Conservation (phyloP, 1,139 yeast genomes). For the Geotrichum bryndzae region DNA sequence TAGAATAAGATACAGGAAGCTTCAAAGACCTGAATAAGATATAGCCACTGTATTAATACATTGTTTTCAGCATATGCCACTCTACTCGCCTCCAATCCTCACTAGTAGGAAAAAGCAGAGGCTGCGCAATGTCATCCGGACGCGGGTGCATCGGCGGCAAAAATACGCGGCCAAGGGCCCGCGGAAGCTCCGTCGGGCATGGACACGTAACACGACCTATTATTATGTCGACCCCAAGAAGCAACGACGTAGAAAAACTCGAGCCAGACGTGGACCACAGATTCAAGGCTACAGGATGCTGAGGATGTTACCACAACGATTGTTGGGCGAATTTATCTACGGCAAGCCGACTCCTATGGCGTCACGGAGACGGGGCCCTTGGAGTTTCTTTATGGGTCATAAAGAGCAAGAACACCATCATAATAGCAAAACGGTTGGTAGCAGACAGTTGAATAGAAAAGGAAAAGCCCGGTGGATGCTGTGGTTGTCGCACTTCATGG, state of each 20-base stretch:
- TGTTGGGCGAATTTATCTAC: constrained; percentile 1
- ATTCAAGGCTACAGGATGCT: background rate
- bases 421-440: background rate
- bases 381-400: background rate
- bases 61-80: background rate
- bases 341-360: constrained; percentile 5
- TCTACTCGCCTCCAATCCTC: constrained; percentile 12
- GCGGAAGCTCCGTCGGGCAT: constrained; percentile 7
- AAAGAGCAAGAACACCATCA: background rate
- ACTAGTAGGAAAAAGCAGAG: constrained; percentile 3
- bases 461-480: background rate
- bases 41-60: no score
- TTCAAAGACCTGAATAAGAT: no score
- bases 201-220: constrained; percentile 11
- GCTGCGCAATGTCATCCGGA: background rate
- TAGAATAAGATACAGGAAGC: background rate
- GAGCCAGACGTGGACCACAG: background rate
- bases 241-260: background rate
- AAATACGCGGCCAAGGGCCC: constrained; percentile 4
- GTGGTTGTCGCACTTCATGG: background rate
- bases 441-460: background rate
- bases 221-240: constrained; percentile 8
- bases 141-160: background rate
- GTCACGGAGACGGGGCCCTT: constrained; percentile 3
- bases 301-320: background rate